Conservation (phyloP, 805 yeast species). For the Candida gorgasii region DNA sequence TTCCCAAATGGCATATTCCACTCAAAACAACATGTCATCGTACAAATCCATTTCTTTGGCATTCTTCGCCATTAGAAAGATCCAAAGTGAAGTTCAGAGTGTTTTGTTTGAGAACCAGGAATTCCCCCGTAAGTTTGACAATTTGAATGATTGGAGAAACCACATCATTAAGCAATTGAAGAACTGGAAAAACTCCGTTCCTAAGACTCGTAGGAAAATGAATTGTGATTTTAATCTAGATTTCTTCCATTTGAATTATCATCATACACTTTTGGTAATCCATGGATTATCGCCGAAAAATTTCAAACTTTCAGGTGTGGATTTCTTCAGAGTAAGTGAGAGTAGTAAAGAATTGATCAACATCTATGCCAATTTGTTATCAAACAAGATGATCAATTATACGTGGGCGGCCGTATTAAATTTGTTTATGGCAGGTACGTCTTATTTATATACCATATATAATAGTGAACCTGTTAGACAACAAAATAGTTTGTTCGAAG, state of each 20-base stretch:
- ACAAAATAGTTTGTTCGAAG: slow-evolving; percentile 44
- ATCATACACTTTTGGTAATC: slow-evolving; percentile 69
- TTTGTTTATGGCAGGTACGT: slow-evolving; percentile 84
- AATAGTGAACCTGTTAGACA: slow-evolving; percentile 58
- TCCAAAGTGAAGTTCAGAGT: slow-evolving; percentile 77
- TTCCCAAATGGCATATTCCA: too few relatives aligned
- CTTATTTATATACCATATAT: slow-evolving; percentile 75
- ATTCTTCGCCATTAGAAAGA: slow-evolving; percentile 66
- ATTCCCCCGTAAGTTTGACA: slow-evolving; percentile 61
- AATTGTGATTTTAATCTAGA: slow-evolving; percentile 73
- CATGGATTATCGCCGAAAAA: slow-evolving; percentile 79
- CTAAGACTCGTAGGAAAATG: slow-evolving; percentile 57
- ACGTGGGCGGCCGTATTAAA: slow-evolving; percentile 95
- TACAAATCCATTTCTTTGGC: slow-evolving; percentile 69
- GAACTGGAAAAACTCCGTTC: slow-evolving; percentile 60
- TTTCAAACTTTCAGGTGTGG: slow-evolving; percentile 51
- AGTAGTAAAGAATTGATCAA: slow-evolving; percentile 68
- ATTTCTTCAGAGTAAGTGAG: slow-evolving; percentile 56
- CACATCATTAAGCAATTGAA: slow-evolving; percentile 54
- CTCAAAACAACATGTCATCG: slow-evolving; percentile 44
- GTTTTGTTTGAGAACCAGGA: slow-evolving; percentile 71
- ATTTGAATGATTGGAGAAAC: slow-evolving; percentile 62
- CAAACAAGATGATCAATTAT: slow-evolving; percentile 66
- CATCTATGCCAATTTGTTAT: slow-evolving; percentile 58
- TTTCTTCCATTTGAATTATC: slow-evolving; percentile 72